phyloP scores from a whole-genome alignment of 2,329 filamentous ascomycete genomes.

The Trichothecium roseum region DNA sequence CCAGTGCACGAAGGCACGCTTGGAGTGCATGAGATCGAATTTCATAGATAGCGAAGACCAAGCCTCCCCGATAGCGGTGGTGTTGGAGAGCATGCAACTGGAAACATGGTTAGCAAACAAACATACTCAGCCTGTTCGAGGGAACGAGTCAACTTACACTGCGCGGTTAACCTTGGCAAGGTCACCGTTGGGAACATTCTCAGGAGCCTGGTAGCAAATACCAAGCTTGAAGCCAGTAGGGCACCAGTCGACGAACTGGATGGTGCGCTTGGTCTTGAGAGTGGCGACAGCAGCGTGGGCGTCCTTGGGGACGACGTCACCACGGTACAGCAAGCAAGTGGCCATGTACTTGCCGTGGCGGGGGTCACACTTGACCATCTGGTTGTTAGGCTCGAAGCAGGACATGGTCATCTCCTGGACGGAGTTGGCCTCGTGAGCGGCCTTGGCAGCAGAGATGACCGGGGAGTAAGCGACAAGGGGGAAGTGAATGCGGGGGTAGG shows the following conservation, averaged over 20 bases:
- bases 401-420: slow-evolving; percentile 98
- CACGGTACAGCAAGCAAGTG: slow-evolving; percentile 94
- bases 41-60: slow-evolving; percentile 95
- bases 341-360: slow-evolving; percentile 99
- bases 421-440: slow-evolving; percentile 94
- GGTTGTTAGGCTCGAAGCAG: slow-evolving; percentile 99
- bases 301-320: slow-evolving; percentile 95
- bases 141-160: slow-evolving; percentile 56
- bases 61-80: slow-evolving; percentile 94
- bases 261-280: slow-evolving; percentile 98
- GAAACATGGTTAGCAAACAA: slow-evolving; percentile 13
- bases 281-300: slow-evolving; percentile 85
- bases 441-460: slow-evolving; percentile 90
- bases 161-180: slow-evolving; percentile 96
- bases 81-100: slow-evolving; percentile 98
- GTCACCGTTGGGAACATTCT: slow-evolving; percentile 93
- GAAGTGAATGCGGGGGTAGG: slow-evolving; percentile 99
- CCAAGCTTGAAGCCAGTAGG: slow-evolving; percentile 99
- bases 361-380: slow-evolving; percentile 99
- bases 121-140: not conserved
- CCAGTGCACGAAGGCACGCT: slow-evolving; percentile 99
- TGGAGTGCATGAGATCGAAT: slow-evolving; percentile 99
- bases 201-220: slow-evolving; percentile 98
- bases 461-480: slow-evolving; percentile 93
- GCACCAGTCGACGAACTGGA: slow-evolving; percentile 99